These are phyloP conservation scores for Barnettozyma pratensis DNA, from an alignment of 805 yeast genomes.

Conservation along the genomic window DNA sequence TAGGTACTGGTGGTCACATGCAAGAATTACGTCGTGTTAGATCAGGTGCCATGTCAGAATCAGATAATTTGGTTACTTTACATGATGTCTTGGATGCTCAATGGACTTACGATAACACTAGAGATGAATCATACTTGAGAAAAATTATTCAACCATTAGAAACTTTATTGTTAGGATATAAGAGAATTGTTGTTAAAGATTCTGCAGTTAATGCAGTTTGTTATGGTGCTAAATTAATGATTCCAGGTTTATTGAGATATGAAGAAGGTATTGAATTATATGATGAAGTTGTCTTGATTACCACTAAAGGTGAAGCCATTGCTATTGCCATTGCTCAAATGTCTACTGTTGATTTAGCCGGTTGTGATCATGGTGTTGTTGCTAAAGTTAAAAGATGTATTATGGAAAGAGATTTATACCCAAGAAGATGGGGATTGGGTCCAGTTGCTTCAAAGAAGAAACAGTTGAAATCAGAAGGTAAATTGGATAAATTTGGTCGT, in stretches of 20 bases:
- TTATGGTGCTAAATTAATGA: constrained; percentile 98
- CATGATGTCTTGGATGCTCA: constrained; percentile 98
- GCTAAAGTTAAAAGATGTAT: constrained; percentile 99
- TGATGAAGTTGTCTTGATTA: constrained; percentile 96
- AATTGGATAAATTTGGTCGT: constrained; percentile 94
- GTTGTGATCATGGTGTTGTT: constrained; percentile 98
- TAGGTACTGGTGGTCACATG: constrained; percentile 99
- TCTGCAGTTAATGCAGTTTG: constrained; percentile 97
- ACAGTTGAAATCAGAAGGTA: constrained; percentile 95
- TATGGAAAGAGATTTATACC: constrained; percentile 98
- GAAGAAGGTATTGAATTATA: constrained; percentile 96
- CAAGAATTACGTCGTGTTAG: constrained; percentile 99
- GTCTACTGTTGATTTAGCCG: constrained; percentile 94
- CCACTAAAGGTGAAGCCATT: constrained; percentile 99
- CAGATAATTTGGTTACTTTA: constrained; percentile 87
- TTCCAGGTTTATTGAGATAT: constrained; percentile 95
- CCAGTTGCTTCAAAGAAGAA: constrained; percentile 98
- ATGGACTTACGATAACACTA: constrained; percentile 94
- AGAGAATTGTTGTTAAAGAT: constrained; percentile 91
- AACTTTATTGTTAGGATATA: constrained; percentile 88
- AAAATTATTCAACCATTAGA: constrained; percentile 93
- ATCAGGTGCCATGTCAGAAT: constrained; percentile 91
- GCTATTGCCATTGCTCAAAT: constrained; percentile 98
- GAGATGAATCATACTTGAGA: constrained; percentile 94
- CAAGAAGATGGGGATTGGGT: constrained; percentile 99